These are phyloP conservation scores for Xanthoceras sorbifolium DNA, from an alignment of 345 rosid species.

Conservation along the genomic window DNA sequence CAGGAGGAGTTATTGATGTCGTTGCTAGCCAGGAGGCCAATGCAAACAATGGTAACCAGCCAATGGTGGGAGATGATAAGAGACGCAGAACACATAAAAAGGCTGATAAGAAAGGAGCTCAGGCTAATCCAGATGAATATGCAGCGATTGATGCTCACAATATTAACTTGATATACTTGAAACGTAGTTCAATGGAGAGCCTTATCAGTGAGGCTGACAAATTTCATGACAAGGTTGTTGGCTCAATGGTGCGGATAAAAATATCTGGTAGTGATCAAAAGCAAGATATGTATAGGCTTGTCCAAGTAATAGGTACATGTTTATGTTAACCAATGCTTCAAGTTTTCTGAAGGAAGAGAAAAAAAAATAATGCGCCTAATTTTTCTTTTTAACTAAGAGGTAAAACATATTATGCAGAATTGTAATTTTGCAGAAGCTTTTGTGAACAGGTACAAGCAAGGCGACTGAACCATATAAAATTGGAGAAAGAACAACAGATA, in stretches of 20 bases:
- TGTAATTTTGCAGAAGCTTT: conserved; percentile 17
- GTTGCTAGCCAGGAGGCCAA: conserved; percentile 36
- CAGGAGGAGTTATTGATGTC: conserved; percentile 37
- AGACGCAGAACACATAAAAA: conserved; percentile 53
- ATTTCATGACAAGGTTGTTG: conserved; percentile 75
- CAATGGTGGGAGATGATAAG: conserved; percentile 40
- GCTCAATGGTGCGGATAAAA: conserved; percentile 82
- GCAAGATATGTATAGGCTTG: conserved; percentile 81
- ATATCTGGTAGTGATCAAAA: conserved; percentile 64
- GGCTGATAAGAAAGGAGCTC: conserved; percentile 48
- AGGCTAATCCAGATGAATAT: conserved; percentile 50
- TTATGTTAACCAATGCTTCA: conserved; percentile 17
- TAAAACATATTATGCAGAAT: not conserved
- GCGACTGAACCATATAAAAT: conserved; percentile 60
- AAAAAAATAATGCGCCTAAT: conserved; percentile 7
- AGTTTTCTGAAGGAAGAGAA: conserved; percentile 17
- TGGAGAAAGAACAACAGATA: conserved; percentile 56
- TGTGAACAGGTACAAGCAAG: conserved; percentile 63
- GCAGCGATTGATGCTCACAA: conserved; percentile 92
- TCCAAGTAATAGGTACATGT: conserved; percentile 78
- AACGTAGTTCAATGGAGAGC: conserved; percentile 64
- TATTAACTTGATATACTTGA: conserved; percentile 69
- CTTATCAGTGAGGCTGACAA: conserved; percentile 66
- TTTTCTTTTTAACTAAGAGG: conserved; percentile 4
- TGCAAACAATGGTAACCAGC: conserved; percentile 35